Percentiles rank a stretch among this genome's conserved stretches.
These are phyloP conservation scores for Stephanodiscus minutulus DNA, from an alignment of 108 stramenopile genomes.

Conservation along the genomic window DNA sequence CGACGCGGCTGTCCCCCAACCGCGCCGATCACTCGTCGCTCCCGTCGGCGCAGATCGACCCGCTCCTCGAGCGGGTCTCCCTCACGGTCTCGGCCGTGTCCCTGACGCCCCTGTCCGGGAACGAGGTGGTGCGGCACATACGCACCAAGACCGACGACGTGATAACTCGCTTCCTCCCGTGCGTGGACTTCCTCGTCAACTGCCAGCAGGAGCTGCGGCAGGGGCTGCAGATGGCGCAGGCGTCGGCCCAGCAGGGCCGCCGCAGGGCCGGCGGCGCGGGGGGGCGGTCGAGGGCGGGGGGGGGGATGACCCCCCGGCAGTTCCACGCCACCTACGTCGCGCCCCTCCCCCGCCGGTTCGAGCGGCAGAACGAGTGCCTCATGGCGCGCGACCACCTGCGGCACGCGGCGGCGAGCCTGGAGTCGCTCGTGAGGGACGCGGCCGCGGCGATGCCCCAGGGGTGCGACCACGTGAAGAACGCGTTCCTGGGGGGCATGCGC, in stretches of 20 bases:
- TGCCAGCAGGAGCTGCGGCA: slow-evolving; percentile 87
- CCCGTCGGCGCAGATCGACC: slow-evolving; percentile 44
- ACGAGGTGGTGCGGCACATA: slow-evolving; percentile 57
- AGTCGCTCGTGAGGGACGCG: slow-evolving; percentile 61
- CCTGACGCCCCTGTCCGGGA: slow-evolving; percentile 63
- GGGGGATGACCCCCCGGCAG: slow-evolving; percentile 66
- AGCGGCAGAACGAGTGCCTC: slow-evolving; percentile 52
- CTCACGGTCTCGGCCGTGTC: slow-evolving; percentile 58
- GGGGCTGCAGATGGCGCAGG: slow-evolving; percentile 65
- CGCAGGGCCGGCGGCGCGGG: not conserved
- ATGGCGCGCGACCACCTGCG: slow-evolving; percentile 58
- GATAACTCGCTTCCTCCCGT: slow-evolving; percentile 73
- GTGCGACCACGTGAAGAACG: slow-evolving; percentile 81
- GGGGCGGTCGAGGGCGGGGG: slow-evolving; percentile 13
- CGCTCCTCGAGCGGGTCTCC: slow-evolving; percentile 41
- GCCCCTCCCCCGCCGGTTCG: slow-evolving; percentile 67
- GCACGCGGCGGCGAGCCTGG: slow-evolving; percentile 54
- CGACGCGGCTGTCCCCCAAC: slow-evolving; percentile 11
- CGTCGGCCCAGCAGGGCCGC: slow-evolving; percentile 3
- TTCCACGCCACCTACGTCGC: slow-evolving; percentile 67
- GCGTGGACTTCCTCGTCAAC: slow-evolving; percentile 85
- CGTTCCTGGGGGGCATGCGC: slow-evolving; percentile 87
- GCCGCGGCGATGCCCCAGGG: slow-evolving; percentile 52
- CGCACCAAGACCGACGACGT: slow-evolving; percentile 67
- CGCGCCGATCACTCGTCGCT: slow-evolving; percentile 36